Conservation (phyloP, 1,284 basidiomycete genomes). For the Hypsizygus ulmarius region DNA sequence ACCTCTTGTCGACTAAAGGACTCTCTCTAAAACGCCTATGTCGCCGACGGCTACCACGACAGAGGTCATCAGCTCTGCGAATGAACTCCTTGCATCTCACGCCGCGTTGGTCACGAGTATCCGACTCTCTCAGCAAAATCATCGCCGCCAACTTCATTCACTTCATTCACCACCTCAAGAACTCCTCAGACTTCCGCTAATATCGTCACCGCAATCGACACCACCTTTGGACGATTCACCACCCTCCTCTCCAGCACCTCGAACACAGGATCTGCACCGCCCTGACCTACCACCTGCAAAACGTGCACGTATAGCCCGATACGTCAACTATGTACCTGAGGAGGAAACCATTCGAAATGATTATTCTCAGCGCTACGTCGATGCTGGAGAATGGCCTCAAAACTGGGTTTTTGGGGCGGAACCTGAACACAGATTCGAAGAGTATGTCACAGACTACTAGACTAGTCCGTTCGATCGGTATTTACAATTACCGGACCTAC, state of each 20-base stretch:
- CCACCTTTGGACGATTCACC: conserved; percentile 40
- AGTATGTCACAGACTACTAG: conserved; percentile 56
- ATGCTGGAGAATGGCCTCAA: conserved; percentile 87
- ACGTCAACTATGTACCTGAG: conserved; percentile 78
- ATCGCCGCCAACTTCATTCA: conserved; percentile 31
- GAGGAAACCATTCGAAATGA: conserved; percentile 96
- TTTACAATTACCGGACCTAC: background rate
- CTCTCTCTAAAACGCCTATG: conserved; percentile 2
- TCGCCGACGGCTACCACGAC: conserved; percentile 21
- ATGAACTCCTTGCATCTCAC: conserved; percentile 51
- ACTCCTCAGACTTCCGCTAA: conserved; percentile 46
- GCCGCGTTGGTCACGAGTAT: conserved; percentile 33
- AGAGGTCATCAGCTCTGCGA: conserved; percentile 46
- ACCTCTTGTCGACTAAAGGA: too few relatives aligned
- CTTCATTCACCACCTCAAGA: conserved; percentile 29
- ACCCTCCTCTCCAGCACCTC: conserved; percentile 44
- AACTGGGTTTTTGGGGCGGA: conserved; percentile 88
- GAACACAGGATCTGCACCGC: conserved; percentile 38
- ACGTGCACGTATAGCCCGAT: conserved; percentile 63
- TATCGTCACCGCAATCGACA: conserved; percentile 44
- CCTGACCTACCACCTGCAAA: conserved; percentile 68
- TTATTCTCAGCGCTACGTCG: conserved; percentile 88
- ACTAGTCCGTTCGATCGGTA: background rate
- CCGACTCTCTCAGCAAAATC: conserved; percentile 34
- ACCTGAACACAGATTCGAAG: conserved; percentile 85